Evolutionary conservation across 495 filamentous ascomycete genomes (phyloP), one percentile per base, ranked within the genome.

Genomic region (Penicillium silybi): DNA sequence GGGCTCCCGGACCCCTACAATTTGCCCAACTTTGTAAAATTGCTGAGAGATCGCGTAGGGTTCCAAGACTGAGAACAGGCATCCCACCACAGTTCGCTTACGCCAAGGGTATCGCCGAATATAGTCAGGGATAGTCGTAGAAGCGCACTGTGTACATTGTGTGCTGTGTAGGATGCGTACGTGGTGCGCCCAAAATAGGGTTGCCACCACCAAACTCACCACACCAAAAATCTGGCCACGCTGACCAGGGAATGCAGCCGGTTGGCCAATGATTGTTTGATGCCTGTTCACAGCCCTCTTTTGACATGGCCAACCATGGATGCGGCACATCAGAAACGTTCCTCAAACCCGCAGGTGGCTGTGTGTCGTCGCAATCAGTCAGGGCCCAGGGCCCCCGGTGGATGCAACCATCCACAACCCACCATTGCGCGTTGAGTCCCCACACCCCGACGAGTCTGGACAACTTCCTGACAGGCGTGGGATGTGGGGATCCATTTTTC

Each of bases 351-450:
- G 19, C 6, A 6, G 9, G 29, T 32, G 44, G 44, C 44, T 46
- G 19, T 22, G 44, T 23, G 32, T 27, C 18, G 35, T 16, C 13
- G 19, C 27, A 34, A 37, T 13, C 26, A 29, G 4, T 16, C 43
- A 15, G 27, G 25, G 42, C 25, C 26, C 23, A 7, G 22, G 4
- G 18, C 10, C 23, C 6, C 22, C 8, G 13, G 15, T 46, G 44
- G 44, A 46, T 23, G 19, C 44, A 46, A 37, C 44, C 44, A 18
- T 27, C 43, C 26, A 35, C 29, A 13, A 11, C 29, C 29, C 29
- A 11, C 29, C 29, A 37, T 46, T 46, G 44, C 44, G 44, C 44
- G 44, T 46, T 20, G 18, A 20, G 17, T 29, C 44, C 37, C 44
- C 44, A 46, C 44, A 22, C 38, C 16, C n/a, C 29, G 10, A 32